Conservation (phyloP, 148 eudicot species). For the Linanthus parryae region DNA sequence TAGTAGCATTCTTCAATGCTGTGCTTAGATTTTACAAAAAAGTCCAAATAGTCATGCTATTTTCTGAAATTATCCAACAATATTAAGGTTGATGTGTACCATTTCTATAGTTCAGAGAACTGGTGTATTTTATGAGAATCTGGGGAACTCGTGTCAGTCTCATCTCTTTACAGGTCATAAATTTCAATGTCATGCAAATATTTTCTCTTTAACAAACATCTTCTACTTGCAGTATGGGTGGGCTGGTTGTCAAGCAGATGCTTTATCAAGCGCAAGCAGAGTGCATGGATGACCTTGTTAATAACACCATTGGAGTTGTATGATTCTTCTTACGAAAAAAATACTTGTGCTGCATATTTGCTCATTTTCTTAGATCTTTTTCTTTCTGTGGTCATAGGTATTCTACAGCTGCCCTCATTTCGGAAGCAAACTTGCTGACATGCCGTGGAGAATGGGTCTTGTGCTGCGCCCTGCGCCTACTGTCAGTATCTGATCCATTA, state of each 20-base stretch:
- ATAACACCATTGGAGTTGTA: constrained; percentile 84
- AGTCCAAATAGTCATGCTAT: too few relatives aligned
- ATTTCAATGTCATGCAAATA: too few relatives aligned
- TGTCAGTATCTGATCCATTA: constrained; percentile 43
- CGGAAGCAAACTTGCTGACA: constrained; percentile 96
- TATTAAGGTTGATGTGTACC: too few relatives aligned
- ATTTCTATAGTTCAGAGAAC: too few relatives aligned
- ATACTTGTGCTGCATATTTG: neutral
- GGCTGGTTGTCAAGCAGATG: constrained; percentile 97
- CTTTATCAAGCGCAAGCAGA: constrained; percentile 76
- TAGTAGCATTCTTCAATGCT: too few relatives aligned
- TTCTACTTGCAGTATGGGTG: constrained; percentile 83
- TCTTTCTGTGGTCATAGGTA: constrained; percentile 45
- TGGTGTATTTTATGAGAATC: too few relatives aligned
- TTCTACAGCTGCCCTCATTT: constrained; percentile 99
- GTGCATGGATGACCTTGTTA: constrained; percentile 56
- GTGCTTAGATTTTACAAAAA: too few relatives aligned
- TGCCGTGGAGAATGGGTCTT: constrained; percentile 99
- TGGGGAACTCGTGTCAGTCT: too few relatives aligned
- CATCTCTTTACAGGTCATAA: too few relatives aligned
- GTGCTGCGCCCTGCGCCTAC: constrained; percentile 99
- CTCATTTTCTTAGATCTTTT: neutral
- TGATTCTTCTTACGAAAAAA: constrained; percentile 16
- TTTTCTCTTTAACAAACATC: too few relatives aligned
- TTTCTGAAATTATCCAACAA: too few relatives aligned